Base-by-base conservation (phyloP, 176 grass and related monocot genomes). In the Aegilops sharonensis region DNA sequence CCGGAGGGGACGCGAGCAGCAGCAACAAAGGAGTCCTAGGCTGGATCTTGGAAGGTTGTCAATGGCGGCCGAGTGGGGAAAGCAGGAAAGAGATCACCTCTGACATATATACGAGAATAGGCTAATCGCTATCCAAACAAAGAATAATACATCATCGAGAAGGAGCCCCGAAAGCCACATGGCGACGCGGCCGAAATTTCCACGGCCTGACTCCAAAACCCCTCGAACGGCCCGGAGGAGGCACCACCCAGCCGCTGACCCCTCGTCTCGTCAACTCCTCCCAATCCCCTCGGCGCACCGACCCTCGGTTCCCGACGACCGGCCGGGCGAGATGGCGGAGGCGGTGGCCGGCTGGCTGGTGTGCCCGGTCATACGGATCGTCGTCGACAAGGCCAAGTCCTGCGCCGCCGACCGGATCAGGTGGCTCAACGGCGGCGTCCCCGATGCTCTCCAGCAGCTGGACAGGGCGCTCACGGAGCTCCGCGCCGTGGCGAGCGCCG, bases 321-420 rank as follows among this genome's bases (percentile, higher is more conserved):
- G 45, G 60, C 40, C 66, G 5, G 5, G 43, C 32, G 47, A 67
- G 89, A 91, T 87, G 89, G 89, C 6, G 75, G 89, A 86, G 78
- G 37, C 30, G 68, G 4, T 85, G 73, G 75, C 20, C 24, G 84
- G 85, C 45, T 87, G 75, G 89, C 59, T 87, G 89, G 80, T 87
- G 43, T 80, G 68, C 81, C 89, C 80, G 13, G 5, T 80, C 57
- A 91, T 91, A 81, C 57, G 27, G 85, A 72, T 87, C 27, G 59
- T 87, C 20, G 9, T 84, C 10, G 89, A 91, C 14, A 91, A 84
- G 67, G 80, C 80, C 20, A 86, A 24, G 17, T 54, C 18, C 17
- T 86, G 40, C 73, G 89, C 75, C 68, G 5, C 59, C 81, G 80
- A 83, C 35, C 43, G 81, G 27, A 9, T 80, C 14, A 60, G 24